A percentile compares a stretch with the other conserved stretches of the same genome.
Evolutionary conservation across 345 rosid genomes (phyloP).

Genomic region (Aurinia saxatilis): DNA sequence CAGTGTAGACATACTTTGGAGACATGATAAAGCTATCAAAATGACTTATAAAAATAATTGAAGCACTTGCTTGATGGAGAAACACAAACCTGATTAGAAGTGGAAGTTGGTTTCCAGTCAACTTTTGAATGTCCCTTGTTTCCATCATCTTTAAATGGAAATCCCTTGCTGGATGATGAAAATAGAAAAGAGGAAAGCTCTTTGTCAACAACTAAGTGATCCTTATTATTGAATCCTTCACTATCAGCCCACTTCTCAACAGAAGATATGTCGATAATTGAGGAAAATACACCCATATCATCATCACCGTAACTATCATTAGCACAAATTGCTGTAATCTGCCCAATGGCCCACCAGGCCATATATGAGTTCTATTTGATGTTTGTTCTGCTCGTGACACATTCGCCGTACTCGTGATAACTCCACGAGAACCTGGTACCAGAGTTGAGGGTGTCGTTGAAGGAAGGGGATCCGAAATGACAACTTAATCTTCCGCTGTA

Average conservation of each 20-base stretch:
- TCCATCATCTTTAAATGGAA: constrained; percentile 53
- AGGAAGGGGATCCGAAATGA: too few relatives aligned
- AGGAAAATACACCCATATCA: constrained; percentile 95
- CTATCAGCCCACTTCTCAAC: constrained; percentile 72
- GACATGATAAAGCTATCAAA: not conserved
- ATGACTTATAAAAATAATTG: too few relatives aligned
- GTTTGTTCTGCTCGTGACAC: too few relatives aligned
- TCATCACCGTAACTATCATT: constrained; percentile 72
- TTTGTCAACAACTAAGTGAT: too few relatives aligned
- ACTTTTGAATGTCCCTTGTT: too few relatives aligned
- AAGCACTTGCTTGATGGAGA: too few relatives aligned
- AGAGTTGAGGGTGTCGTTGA: too few relatives aligned
- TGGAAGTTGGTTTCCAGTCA: constrained; percentile 81
- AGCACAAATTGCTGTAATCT: constrained; percentile 73
- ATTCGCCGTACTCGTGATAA: too few relatives aligned
- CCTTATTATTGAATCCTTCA: too few relatives aligned
- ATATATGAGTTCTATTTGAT: constrained; percentile 47
- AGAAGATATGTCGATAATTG: constrained; percentile 77
- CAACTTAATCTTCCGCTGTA: constrained; percentile 60
- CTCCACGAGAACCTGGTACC: too few relatives aligned
- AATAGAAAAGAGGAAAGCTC: constrained; percentile 56
- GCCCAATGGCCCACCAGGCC: constrained; percentile 64
- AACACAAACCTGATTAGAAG: too few relatives aligned
- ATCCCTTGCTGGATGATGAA: constrained; percentile 68
- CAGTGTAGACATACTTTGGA: not conserved